Evolutionary conservation across 176 grass and related monocot genomes (phyloP), one percentile per base, ranked within the genome.

Genomic region (Neostapfia colusana): DNA sequence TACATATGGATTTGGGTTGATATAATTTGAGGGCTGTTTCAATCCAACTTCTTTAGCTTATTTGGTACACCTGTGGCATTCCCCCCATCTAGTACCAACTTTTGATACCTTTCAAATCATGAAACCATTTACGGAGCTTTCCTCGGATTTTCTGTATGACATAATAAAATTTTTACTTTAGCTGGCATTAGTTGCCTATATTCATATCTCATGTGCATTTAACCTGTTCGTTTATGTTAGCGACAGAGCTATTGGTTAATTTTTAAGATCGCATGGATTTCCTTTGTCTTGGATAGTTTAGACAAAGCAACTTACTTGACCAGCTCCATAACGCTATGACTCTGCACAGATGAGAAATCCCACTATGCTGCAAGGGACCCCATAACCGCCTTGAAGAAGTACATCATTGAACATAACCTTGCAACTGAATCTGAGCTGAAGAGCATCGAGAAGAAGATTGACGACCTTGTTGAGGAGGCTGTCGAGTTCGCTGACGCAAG

Each of bases 401-500:
- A 95, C 82, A 85, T 95, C 59, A 79, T 88, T 2, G 87, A 92
- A 36, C 70, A 90, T 20, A 88, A 88, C 40, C 91, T 98, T 4
- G 91, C 82, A 7, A 90, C 79, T 0, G 91, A 98, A 64, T 84
- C 86, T 3, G 91, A 98, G 82, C 83, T 98, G 48, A 98, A 92
- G 82, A 73, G 50, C 65, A 92, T 98, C 0, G 95, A 94, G 67
- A 93, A 98, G 76, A 91, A 82, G 58, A 92, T 98, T 0, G 91
- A 98, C 7, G 88, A 92, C 6, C 27, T 94, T 24, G 77, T 98
- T n/a, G 95, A 98, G 74, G 91, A 98, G 14, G 95, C 95, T 0
- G 95, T 98, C n/a, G 95, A 98, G 76, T 98, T 94, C 1, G 95
- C 95, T 0, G 95, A 98, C 6, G 75, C 91, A 45, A 98, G 95